Percentiles rank a stretch among this genome's conserved stretches.
Evolutionary conservation across 768 basidiomycete genomes (phyloP).

Genomic region (Macrocybe gigantea): DNA sequence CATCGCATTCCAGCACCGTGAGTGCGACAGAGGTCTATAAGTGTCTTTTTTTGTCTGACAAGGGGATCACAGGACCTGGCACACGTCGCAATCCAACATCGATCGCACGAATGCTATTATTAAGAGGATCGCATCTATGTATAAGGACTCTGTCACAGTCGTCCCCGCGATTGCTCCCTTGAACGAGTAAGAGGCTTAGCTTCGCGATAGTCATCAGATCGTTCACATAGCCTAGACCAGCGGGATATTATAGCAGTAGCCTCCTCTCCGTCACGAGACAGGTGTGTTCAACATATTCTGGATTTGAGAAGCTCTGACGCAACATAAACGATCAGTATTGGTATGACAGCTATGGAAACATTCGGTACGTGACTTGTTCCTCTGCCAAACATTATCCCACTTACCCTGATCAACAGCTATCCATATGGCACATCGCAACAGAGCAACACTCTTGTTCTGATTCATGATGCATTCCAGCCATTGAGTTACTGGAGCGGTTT

Average conservation of each 20-base stretch:
- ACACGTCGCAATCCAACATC: constrained; percentile 58
- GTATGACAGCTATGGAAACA: constrained; percentile 68
- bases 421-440: constrained; percentile 32
- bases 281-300: constrained; percentile 17
- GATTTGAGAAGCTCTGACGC: constrained; percentile 1
- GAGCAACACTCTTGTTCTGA: constrained; percentile 61
- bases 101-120: constrained; percentile 64
- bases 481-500: constrained; percentile 67
- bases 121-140: constrained; percentile 54
- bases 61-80: constrained; percentile 45
- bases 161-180: constrained; percentile 70
- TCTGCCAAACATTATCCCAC: background rate
- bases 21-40: constrained; percentile 8
- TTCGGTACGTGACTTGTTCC: constrained; percentile 39
- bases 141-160: constrained; percentile 42
- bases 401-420: constrained; percentile 18
- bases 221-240: constrained; percentile 44
- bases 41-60: background rate
- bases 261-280: constrained; percentile 45
- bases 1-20: constrained; percentile 52
- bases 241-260: constrained; percentile 53
- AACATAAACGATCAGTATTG: constrained; percentile 45
- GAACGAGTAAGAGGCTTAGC: constrained; percentile 54
- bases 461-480: constrained; percentile 79
- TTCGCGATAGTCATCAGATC: background rate